Base-by-base conservation (phyloP, 1,139 yeast genomes). In the Suhomyces terraborum region DNA sequence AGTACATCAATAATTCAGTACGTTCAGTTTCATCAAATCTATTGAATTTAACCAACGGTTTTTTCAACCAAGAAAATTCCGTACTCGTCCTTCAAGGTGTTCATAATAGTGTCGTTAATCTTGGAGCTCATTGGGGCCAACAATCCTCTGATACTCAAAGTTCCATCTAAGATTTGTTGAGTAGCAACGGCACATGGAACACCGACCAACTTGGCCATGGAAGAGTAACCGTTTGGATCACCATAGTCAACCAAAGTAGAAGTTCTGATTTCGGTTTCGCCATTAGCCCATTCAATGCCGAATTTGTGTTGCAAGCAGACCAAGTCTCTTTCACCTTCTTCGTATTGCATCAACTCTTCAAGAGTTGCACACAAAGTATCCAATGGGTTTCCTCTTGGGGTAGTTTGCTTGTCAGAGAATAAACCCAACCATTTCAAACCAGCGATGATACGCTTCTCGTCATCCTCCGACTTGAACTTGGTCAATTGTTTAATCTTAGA, bases 121-220 rank as follows among this genome's bases (percentile, higher is more conserved):
- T 88, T 93, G 50, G 95, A 85, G 50, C 88, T 74, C 79, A 88
- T 87, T 61, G 98, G 98, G 42, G 98, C 98, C 56, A 84, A 77
- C 61, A 93, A 77, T 55, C 98, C 98, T 41, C 54, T 61, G 58
- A 76, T 74, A 43, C 60, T 56, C 61, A 88, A 84, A 50, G 84
- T 80, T 50, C 96, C 96, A 54, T 85, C 79, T 58, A 93, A 78
- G 52, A 93, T 87, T 68, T 87, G 86, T 72, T 82, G 82, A 49
- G 85, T 77, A 30, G 98, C 98, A 64, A 93, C 95, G 46, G 97
- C 97, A 70, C 96, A 93, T 53, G 98, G 98, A 53, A 89, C 94
- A 74, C 98, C 98, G 45, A 93, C 98, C 54, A 88, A 79, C 66
- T 93, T 91, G 54, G 98, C 98, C 98, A 93, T 93, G 37, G 98